phyloP scores from a whole-genome alignment of 768 basidiomycete genomes.

The Macrocybe gigantea region DNA sequence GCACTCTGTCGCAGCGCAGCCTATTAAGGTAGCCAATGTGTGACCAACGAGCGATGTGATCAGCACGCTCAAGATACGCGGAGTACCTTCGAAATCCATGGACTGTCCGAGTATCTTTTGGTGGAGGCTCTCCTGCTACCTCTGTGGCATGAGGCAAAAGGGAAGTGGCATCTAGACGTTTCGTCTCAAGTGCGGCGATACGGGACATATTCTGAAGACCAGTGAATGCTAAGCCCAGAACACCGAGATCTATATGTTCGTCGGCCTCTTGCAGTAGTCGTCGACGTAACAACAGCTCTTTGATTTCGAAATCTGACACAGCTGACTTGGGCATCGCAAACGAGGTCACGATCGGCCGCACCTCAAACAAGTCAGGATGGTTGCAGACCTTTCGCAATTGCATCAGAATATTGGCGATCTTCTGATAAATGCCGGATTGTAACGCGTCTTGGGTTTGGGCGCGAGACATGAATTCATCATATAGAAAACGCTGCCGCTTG shows the following conservation, averaged over 20 bases:
- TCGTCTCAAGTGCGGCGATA: slow-evolving; percentile 47
- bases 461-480: slow-evolving; percentile 94
- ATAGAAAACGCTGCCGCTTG: slow-evolving; percentile 90
- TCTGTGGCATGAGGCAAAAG: slow-evolving; percentile 48
- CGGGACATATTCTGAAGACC: slow-evolving; percentile 46
- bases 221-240: slow-evolving; percentile 62
- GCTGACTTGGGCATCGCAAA: slow-evolving; percentile 73
- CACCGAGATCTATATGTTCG: slow-evolving; percentile 52
- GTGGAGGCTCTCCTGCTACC: slow-evolving; percentile 58
- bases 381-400: slow-evolving; percentile 96
- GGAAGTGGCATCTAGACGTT: slow-evolving; percentile 52
- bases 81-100: slow-evolving; percentile 60
- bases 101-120: slow-evolving; percentile 69
- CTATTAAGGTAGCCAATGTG: slow-evolving; percentile 72
- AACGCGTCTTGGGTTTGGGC: slow-evolving; percentile 79
- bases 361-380: slow-evolving; percentile 89
- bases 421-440: slow-evolving; percentile 80
- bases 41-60: slow-evolving; percentile 54
- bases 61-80: slow-evolving; percentile 42
- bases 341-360: slow-evolving; percentile 76
- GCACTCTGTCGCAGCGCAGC: slow-evolving; percentile 51
- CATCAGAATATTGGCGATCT: slow-evolving; percentile 94
- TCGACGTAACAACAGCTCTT: slow-evolving; percentile 82
- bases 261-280: slow-evolving; percentile 51
- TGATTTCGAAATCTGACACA: slow-evolving; percentile 75